phyloP scores from a whole-genome alignment of 768 basidiomycete species.

The Chiua virens region DNA sequence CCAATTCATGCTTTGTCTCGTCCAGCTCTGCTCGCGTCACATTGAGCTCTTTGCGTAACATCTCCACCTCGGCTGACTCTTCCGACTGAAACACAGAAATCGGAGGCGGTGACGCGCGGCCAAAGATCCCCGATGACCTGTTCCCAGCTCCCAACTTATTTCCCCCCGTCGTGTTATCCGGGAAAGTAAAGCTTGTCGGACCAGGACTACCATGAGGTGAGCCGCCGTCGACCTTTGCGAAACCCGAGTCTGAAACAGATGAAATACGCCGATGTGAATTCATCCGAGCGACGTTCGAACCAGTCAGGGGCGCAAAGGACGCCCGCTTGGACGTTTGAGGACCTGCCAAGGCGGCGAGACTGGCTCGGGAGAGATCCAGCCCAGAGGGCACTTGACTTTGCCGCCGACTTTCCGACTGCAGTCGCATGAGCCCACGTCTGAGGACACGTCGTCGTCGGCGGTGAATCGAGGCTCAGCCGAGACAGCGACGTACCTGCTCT shows the following conservation, averaged over 20 bases:
- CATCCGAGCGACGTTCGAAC: conserved; percentile 44
- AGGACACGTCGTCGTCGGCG: neutral
- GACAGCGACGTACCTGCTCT: conserved; percentile 62
- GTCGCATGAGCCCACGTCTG: conserved; percentile 83
- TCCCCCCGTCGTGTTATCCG: conserved; percentile 26
- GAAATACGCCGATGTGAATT: conserved; percentile 68
- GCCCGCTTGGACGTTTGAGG: conserved; percentile 65
- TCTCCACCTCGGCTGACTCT: conserved; percentile 50
- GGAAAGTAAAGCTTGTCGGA: conserved; percentile 36
- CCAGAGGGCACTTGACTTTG: conserved; percentile 52
- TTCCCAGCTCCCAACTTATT: conserved; percentile 27
- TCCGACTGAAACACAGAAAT: conserved; percentile 30
- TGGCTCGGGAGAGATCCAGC: conserved; percentile 57
- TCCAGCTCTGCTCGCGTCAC: conserved; percentile 59
- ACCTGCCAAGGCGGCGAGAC: conserved; percentile 36
- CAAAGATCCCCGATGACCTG: conserved; percentile 52
- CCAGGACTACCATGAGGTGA: conserved; percentile 33
- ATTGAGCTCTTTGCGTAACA: conserved; percentile 59
- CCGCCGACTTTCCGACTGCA: conserved; percentile 75
- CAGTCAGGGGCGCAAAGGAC: conserved; percentile 73
- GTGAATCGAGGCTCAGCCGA: neutral
- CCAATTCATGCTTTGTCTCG: conserved; percentile 62
- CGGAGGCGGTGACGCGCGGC: conserved; percentile 48
- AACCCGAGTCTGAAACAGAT: conserved; percentile 65
- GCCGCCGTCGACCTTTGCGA: conserved; percentile 34